Conservation (phyloP, 1,284 basidiomycete species). For the Somion occarium region DNA sequence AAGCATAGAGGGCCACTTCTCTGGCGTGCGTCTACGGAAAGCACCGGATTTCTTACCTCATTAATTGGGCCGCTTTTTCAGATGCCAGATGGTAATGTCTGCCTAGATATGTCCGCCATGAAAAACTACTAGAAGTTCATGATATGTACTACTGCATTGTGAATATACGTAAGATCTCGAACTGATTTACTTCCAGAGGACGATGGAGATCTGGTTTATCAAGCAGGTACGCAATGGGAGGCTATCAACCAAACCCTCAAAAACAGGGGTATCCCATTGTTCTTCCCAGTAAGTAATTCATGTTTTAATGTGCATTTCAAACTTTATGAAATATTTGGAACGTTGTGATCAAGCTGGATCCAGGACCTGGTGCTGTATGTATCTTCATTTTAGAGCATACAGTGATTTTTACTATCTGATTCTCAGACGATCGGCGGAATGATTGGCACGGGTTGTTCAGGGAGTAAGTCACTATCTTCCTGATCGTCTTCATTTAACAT, state of each 20-base stretch:
- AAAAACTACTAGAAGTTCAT: slow-evolving; percentile 76
- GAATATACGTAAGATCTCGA: background rate
- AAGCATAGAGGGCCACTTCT: slow-evolving; percentile 53
- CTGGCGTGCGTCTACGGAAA: slow-evolving; percentile 40
- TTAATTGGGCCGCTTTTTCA: slow-evolving; percentile 21
- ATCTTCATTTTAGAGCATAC: background rate
- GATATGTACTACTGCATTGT: slow-evolving; percentile 38
- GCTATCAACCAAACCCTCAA: slow-evolving; percentile 77
- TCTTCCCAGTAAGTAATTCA: slow-evolving; percentile 60
- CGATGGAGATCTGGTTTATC: slow-evolving; percentile 73
- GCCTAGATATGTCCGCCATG: slow-evolving; percentile 83
- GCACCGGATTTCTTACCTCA: background rate
- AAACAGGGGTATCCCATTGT: slow-evolving; percentile 61
- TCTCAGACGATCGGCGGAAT: slow-evolving; percentile 50
- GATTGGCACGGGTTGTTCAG: slow-evolving; percentile 53
- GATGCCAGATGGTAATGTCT: slow-evolving; percentile 68
- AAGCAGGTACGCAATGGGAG: slow-evolving; percentile 86
- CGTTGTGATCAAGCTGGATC: slow-evolving; percentile 37
- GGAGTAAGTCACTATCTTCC: slow-evolving; percentile 32
- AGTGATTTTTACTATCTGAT: slow-evolving; percentile 2
- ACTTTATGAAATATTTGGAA: background rate
- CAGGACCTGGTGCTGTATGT: slow-evolving; percentile 49
- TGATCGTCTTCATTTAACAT: background rate
- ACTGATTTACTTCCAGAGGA: slow-evolving; percentile 40
- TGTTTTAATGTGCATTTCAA: background rate